Evolutionary conservation across 176 grass and related monocot genomes (phyloP).

Genomic region (Neostapfia colusana): DNA sequence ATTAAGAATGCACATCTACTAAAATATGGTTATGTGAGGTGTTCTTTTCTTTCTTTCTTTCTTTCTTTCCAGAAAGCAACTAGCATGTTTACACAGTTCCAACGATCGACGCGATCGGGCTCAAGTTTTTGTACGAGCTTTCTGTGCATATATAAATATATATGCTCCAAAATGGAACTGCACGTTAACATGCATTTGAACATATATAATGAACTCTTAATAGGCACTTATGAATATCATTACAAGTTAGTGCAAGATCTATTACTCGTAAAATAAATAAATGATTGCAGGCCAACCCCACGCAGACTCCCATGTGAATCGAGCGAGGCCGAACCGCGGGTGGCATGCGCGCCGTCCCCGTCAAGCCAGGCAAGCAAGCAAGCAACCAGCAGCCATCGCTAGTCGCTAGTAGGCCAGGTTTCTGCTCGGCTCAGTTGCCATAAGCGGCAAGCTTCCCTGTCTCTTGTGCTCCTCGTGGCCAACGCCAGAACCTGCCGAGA

Average conservation of each 20-base stretch:
- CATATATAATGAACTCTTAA: neutral
- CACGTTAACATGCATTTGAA: constrained; percentile 21
- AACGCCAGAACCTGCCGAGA: constrained; percentile 28
- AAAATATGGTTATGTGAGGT: constrained; percentile 23
- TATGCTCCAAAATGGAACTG: constrained; percentile 20
- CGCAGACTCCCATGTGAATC: constrained; percentile 5
- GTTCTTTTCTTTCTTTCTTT: too few species aligned
- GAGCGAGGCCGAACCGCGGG: neutral
- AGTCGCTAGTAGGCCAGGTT: constrained; percentile 54
- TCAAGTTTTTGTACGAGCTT: constrained; percentile 18
- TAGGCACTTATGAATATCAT: neutral
- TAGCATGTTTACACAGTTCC: constrained; percentile 60
- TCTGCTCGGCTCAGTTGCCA: constrained; percentile 31
- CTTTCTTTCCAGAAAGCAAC: constrained; percentile 45
- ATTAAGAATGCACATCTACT: constrained; percentile 28
- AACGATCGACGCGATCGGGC: neutral
- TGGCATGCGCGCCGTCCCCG: constrained; percentile 23
- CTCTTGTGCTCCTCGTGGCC: constrained; percentile 35
- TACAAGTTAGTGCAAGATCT: neutral
- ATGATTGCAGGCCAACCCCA: constrained; percentile 20
- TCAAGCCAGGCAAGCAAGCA: constrained; percentile 38
- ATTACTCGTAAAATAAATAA: too few species aligned
- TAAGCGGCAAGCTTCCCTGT: constrained; percentile 29
- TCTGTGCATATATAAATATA: constrained; percentile 10
- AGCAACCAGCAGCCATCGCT: neutral